phyloP scores from a whole-genome alignment of 2,329 filamentous ascomycete species.

The Paecilomyces niveus region DNA sequence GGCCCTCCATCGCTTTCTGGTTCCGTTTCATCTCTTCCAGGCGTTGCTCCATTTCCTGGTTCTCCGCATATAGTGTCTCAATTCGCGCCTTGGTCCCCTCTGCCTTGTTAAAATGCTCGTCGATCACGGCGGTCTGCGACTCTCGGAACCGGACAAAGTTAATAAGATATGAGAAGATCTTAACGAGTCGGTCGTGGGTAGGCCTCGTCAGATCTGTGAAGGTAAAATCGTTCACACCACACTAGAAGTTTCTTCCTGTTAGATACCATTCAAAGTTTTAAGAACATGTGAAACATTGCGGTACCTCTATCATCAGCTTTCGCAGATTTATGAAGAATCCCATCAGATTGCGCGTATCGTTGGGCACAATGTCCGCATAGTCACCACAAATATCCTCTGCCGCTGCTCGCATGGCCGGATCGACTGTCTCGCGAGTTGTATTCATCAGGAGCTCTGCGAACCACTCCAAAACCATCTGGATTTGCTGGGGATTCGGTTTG shows the following conservation, averaged over 20 bases:
- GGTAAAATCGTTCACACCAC: constrained; percentile 86
- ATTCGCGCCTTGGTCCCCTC: constrained; percentile 82
- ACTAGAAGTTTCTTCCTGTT: constrained; percentile 41
- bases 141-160: constrained; percentile 98
- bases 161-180: constrained; percentile 96
- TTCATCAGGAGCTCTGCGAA: constrained; percentile 93
- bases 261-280: background rate
- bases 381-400: constrained; percentile 81
- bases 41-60: constrained; percentile 75
- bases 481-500: constrained; percentile 88
- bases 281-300: background rate
- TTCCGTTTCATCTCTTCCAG: constrained; percentile 75
- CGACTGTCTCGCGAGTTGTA: constrained; percentile 83
- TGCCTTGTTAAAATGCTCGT: constrained; percentile 86
- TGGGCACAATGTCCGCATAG: constrained; percentile 72
- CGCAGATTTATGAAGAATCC: constrained; percentile 85
- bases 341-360: constrained; percentile 89
- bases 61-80: constrained; percentile 75
- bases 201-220: constrained; percentile 89
- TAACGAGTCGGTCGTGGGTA: constrained; percentile 80
- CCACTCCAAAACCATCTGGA: constrained; percentile 97
- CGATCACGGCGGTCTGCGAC: constrained; percentile 80
- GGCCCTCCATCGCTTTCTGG: constrained; percentile 69
- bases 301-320: constrained; percentile 63
- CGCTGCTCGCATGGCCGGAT: constrained; percentile 89